A percentile compares a stretch with the other conserved stretches of the same genome.
These are phyloP conservation scores for Sporothrix pseudoabietina DNA, from an alignment of 2,329 filamentous ascomycete species.

Conservation along the genomic window DNA sequence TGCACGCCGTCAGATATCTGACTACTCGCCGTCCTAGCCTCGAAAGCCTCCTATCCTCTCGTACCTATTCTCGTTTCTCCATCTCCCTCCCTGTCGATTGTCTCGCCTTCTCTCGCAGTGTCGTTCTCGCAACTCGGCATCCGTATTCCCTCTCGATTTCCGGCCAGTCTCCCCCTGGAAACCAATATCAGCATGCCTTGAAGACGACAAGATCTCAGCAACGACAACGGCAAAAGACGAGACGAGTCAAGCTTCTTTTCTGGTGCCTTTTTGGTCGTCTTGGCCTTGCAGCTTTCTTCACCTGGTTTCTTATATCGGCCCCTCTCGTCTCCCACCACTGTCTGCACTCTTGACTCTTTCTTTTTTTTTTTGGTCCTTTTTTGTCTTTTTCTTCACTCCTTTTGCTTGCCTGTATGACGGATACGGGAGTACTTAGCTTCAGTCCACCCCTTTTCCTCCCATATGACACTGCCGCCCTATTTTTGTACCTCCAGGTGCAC, in stretches of 20 bases:
- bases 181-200: constrained; percentile 14
- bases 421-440: background rate
- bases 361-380: background rate
- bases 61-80: background rate
- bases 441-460: constrained; percentile 9
- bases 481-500: constrained; percentile 11
- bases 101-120: background rate
- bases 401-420: background rate
- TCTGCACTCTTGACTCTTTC: background rate
- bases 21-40: background rate
- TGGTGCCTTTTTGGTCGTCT: background rate
- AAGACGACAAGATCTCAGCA: background rate
- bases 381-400: background rate
- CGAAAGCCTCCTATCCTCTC: background rate
- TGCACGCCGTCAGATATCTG: background rate
- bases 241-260: background rate
- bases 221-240: background rate
- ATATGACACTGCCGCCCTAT: constrained; percentile 19
- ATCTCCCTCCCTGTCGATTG: constrained; percentile 20
- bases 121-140: background rate
- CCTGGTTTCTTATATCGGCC: background rate
- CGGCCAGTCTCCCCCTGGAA: constrained; percentile 9
- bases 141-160: background rate
- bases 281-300: background rate
- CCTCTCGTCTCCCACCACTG: constrained; percentile 11